These are phyloP conservation scores for Keithomyces neogunnii DNA, from an alignment of 2,329 filamentous ascomycete species.

Conservation along the genomic window DNA sequence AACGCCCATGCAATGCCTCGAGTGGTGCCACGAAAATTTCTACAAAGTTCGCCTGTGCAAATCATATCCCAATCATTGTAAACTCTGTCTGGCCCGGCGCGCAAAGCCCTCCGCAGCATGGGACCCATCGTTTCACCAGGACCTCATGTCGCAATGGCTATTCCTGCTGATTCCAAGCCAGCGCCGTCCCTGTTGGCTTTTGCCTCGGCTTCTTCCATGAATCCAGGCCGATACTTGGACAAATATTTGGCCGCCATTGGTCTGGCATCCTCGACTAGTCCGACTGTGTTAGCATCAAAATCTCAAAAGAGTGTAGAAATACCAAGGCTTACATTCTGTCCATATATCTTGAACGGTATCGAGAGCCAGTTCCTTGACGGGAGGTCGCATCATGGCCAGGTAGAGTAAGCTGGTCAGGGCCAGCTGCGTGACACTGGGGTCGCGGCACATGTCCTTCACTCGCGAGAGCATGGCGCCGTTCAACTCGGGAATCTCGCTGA, in stretches of 20 bases:
- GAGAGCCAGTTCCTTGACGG: conserved; percentile 52
- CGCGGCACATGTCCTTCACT: conserved; percentile 59
- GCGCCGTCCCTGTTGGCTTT: conserved; percentile 14
- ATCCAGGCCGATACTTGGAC: conserved; percentile 50
- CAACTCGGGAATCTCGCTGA: conserved; percentile 83
- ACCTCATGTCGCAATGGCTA: conserved; percentile 23
- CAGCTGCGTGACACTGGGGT: conserved; percentile 55
- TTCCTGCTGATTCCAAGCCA: conserved; percentile 12
- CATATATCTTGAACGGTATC: conserved; percentile 60
- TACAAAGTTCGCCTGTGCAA: not conserved
- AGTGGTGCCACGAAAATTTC: not conserved
- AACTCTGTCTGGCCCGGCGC: too few relatives aligned
- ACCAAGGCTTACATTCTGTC: conserved; percentile 48
- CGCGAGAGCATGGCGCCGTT: conserved; percentile 62
- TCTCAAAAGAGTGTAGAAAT: not conserved
- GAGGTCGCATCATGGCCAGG: conserved; percentile 59
- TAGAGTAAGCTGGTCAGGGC: conserved; percentile 59
- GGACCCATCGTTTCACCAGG: not conserved
- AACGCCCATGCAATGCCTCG: not conserved
- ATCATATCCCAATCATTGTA: not conserved
- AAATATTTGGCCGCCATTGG: conserved; percentile 56
- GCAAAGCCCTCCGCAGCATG: not conserved
- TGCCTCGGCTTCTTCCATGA: conserved; percentile 26
- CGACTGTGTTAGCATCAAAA: not conserved
- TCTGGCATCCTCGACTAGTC: conserved; percentile 52